Percentiles rank a stretch among this genome's conserved stretches.
phyloP scores from a whole-genome alignment of 2,329 filamentous ascomycete species.

The Fonsecaea erecta region DNA sequence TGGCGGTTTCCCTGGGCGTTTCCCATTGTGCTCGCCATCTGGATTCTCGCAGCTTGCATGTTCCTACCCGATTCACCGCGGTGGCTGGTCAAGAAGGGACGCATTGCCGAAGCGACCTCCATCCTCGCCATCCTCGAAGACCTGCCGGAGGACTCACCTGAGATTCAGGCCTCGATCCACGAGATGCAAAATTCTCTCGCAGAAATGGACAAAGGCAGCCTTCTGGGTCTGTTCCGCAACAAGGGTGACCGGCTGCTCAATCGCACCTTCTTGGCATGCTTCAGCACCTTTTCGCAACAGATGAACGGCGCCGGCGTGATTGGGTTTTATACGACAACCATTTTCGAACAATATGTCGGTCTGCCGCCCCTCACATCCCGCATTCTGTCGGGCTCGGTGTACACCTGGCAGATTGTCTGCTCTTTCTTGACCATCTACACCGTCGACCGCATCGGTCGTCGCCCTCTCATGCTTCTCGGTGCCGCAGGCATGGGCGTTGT shows the following conservation, averaged over 20 bases:
- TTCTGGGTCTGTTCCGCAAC: neutral
- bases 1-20: slow-evolving; percentile 64
- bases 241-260: neutral
- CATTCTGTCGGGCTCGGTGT: neutral
- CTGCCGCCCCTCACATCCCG: neutral
- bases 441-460: neutral
- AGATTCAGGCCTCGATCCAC: neutral
- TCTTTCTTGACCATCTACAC: slow-evolving; percentile 9
- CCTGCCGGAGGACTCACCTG: neutral
- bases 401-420: neutral
- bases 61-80: slow-evolving; percentile 24
- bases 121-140: neutral
- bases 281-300: slow-evolving; percentile 1
- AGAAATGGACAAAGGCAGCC: slow-evolving; percentile 1
- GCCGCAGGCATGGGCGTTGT: neutral
- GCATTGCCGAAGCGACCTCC: neutral
- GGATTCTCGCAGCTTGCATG: slow-evolving; percentile 52
- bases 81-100: slow-evolving; percentile 3
- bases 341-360: neutral
- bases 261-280: neutral
- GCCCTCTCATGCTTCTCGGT: neutral
- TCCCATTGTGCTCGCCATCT: slow-evolving; percentile 61
- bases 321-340: slow-evolving; percentile 1
- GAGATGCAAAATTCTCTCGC: slow-evolving; percentile 1
- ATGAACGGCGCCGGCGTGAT: slow-evolving; percentile 1